Evolutionary conservation across 352 stramenopile species (phyloP), one percentile per base, ranked within the genome.

Genomic region (Globisporangium spinosum): DNA sequence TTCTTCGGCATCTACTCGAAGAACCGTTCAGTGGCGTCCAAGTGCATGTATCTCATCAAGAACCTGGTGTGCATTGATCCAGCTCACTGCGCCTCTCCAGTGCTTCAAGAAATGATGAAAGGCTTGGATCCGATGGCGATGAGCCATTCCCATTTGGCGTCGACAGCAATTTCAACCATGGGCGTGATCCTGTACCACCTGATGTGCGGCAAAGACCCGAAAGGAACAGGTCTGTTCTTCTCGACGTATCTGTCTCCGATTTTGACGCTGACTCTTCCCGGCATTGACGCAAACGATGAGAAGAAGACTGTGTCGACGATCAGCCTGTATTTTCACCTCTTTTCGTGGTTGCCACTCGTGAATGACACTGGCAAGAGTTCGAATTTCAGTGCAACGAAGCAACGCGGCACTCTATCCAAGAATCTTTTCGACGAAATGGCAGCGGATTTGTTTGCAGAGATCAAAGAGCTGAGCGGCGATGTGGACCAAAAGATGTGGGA

Each of bases 1-100:
- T 83, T 86, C 32, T 79, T 88, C 51, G 85, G 85, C 3, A 89
- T 93, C 45, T 93, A 93, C 67, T 89, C 82, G 8, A 93, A 93
- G 69, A 89, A 79, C 62, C 73, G 68, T 13, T 79, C 74, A 7
- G 78, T 91, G 4, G 71, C 83, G 3, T 87, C 78, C 38, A 87
- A 86, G 70, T 89, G 80, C 62, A 90, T 90, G 75, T 89, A 85
- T 45, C 54, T 89, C 25, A 72, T 90, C 75, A 89, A 90, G 70
- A 90, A 80, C 62, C 47, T 89, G 9, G 40, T 93, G 13, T 87
- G 74, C 56, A 74, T 93, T 13, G 77, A 88, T 62, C 77, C 77
- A 3, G 59, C 56, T 2, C 71, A 79, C 29, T 89, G 74, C 58
- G 69, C 77, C 0, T 59, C 62, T 0, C 74, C 77, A 0, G 78